A percentile compares a stretch with the other conserved stretches of the same genome.
These are phyloP conservation scores for Salix brachista DNA, from an alignment of 345 rosid species.

Conservation along the genomic window DNA sequence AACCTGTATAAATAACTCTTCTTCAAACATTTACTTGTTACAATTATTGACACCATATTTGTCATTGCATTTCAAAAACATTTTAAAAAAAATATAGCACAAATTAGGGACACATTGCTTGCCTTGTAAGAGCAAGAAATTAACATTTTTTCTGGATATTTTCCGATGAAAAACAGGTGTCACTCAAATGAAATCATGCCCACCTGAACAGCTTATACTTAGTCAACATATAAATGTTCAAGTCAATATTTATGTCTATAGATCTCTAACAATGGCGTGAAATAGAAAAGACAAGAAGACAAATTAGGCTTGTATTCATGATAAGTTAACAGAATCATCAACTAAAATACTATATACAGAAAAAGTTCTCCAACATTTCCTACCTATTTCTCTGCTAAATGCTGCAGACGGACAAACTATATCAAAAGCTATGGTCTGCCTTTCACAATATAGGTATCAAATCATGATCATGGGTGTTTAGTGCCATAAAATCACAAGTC, in stretches of 20 bases:
- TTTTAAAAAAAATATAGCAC: too few relatives aligned
- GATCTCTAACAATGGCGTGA: neutral
- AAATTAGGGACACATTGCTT: neutral
- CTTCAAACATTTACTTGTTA: too few relatives aligned
- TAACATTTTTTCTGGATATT: neutral
- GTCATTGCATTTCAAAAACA: too few relatives aligned
- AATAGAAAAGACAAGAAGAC: neutral
- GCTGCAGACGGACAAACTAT: neutral
- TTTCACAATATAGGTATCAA: neutral
- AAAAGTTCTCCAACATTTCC: neutral
- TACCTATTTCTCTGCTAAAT: neutral
- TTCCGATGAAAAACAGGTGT: neutral
- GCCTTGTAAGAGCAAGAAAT: neutral
- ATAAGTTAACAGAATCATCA: neutral
- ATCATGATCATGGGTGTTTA: neutral
- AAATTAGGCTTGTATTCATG: neutral
- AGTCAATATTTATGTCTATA: neutral
- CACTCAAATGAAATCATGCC: neutral
- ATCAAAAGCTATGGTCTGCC: neutral
- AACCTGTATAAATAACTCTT: neutral
- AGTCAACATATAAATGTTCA: neutral
- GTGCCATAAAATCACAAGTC: slow-evolving; percentile 1
- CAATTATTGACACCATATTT: too few relatives aligned
- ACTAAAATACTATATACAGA: neutral
- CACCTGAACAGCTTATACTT: neutral